Evolutionary conservation across 306 rosid species (phyloP).

Genomic region (Lotus japonicus): DNA sequence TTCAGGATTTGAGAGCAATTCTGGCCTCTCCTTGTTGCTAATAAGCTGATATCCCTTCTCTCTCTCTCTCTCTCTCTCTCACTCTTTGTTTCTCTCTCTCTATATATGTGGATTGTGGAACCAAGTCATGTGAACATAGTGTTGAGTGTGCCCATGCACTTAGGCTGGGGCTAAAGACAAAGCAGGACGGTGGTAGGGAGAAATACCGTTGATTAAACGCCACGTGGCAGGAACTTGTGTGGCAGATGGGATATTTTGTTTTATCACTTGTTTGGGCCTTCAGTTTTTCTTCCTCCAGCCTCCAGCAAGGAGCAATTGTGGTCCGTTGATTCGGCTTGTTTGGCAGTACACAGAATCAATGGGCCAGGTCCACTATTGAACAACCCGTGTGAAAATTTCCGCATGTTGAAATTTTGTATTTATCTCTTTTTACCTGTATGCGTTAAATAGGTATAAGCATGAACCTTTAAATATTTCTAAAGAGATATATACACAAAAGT

Average conservation of each 20-base stretch:
- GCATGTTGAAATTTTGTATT: too few species aligned
- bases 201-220: conserved; percentile 14
- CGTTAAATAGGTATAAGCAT: too few species aligned
- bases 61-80: too few species aligned
- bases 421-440: too few species aligned
- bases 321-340: conserved; percentile 9
- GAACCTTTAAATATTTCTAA: too few species aligned
- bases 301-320: neutral
- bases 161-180: conserved; percentile 15
- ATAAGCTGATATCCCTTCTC: conserved; percentile 27
- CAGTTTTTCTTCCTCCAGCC: conserved; percentile 19
- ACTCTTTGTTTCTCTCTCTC: neutral
- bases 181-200: neutral
- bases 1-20: conserved; percentile 59
- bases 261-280: conserved; percentile 37
- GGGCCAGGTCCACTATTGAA: neutral
- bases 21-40: conserved; percentile 41
- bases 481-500: too few species aligned
- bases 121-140: conserved; percentile 10
- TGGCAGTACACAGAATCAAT: neutral
- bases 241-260: conserved; percentile 43
- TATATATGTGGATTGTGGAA: neutral
- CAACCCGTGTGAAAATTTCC: too few species aligned
- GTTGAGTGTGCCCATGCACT: conserved; percentile 1
- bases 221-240: conserved; percentile 39